phyloP scores from a whole-genome alignment of 1,284 basidiomycete genomes.

The Ceraceosorus bombacis region DNA sequence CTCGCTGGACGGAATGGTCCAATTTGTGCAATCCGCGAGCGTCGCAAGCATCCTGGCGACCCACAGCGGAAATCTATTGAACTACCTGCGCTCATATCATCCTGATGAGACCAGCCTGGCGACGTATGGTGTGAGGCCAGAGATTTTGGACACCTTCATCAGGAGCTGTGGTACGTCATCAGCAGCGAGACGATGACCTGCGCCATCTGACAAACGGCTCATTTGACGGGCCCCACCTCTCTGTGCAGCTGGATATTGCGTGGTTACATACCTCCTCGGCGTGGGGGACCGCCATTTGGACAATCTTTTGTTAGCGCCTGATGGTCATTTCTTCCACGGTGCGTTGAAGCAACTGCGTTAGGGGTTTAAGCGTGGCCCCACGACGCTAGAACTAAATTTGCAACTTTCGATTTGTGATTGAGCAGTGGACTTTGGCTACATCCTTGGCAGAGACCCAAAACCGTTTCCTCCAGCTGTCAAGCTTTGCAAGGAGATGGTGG shows the following conservation, averaged over 20 bases:
- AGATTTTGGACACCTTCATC: slow-evolving; percentile 91
- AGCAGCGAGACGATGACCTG: background rate
- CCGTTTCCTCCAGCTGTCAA: slow-evolving; percentile 97
- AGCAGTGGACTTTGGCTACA: slow-evolving; percentile 91
- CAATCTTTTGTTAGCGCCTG: slow-evolving; percentile 84
- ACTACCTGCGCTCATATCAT: slow-evolving; percentile 74
- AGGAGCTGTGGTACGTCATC: slow-evolving; percentile 78
- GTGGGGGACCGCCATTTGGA: slow-evolving; percentile 97
- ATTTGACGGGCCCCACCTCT: background rate
- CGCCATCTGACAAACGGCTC: too few species aligned
- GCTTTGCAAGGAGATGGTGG: slow-evolving; percentile 98
- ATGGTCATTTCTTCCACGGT: slow-evolving; percentile 61
- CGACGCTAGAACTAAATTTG: background rate
- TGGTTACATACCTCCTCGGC: slow-evolving; percentile 90
- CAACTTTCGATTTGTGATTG: background rate
- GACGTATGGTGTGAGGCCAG: slow-evolving; percentile 82
- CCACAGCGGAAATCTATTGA: slow-evolving; percentile 66
- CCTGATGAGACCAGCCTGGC: slow-evolving; percentile 86
- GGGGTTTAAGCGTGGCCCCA: slow-evolving; percentile 4
- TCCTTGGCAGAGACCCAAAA: slow-evolving; percentile 93
- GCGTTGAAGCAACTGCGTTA: slow-evolving; percentile 1
- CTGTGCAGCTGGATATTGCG: slow-evolving; percentile 82
- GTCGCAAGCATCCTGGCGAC: slow-evolving; percentile 79
- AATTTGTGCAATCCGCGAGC: slow-evolving; percentile 90
- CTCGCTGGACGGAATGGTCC: slow-evolving; percentile 84